Evolutionary conservation across 139 green algal species (phyloP).

Genomic region (Nannochloris sp.): DNA sequence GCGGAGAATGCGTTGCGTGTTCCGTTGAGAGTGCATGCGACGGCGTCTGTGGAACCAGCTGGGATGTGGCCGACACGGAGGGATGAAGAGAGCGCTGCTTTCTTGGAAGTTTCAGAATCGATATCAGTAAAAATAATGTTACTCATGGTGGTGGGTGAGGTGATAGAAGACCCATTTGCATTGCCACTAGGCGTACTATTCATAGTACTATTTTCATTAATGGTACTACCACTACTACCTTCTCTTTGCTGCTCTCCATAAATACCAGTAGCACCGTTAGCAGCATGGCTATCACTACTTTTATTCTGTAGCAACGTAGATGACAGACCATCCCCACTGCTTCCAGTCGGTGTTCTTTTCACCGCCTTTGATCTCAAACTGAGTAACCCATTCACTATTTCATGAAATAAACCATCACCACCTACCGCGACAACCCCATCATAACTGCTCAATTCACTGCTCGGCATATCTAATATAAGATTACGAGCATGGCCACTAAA

Average conservation of each 20-base stretch:
- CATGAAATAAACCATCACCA: conserved; percentile 85
- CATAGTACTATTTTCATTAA: no score
- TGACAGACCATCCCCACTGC: background rate
- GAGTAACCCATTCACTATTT: conserved; percentile 76
- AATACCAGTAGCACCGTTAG: no score
- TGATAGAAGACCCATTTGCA: no score
- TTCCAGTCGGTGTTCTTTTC: background rate
- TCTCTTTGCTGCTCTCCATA: background rate
- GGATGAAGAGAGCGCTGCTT: background rate
- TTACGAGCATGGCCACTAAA: conserved; percentile 44
- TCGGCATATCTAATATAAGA: conserved; percentile 12
- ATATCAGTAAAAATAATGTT: no score
- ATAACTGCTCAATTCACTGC: background rate
- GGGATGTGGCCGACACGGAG: conserved; percentile 78
- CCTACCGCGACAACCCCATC: conserved; percentile 41
- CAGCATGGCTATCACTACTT: background rate
- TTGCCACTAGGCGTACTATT: no score
- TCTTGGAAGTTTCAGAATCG: background rate
- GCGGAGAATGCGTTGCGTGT: conserved; percentile 60
- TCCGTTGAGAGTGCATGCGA: conserved; percentile 78
- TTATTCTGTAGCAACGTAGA: background rate
- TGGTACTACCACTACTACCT: background rate
- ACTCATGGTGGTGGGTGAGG: no score
- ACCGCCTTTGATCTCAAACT: conserved; percentile 13
- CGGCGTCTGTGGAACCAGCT: conserved; percentile 78